Conservation (phyloP, 2,329 filamentous ascomycete species). For the Sporothrix brasiliensis region DNA sequence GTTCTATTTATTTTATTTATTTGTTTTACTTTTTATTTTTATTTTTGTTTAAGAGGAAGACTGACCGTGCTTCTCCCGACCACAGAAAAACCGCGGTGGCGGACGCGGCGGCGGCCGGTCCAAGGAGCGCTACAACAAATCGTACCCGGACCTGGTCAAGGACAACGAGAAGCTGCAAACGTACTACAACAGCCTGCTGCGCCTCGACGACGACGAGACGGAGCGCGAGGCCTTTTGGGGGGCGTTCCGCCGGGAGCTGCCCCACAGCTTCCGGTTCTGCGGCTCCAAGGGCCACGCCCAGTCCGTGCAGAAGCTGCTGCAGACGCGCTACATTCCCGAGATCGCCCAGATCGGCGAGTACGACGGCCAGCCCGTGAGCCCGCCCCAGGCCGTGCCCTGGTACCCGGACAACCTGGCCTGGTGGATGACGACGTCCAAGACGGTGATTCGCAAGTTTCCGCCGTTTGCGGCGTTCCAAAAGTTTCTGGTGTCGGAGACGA, state of each 20-base stretch:
- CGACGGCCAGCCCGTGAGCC: slow-evolving; percentile 79
- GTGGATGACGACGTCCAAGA: slow-evolving; percentile 98
- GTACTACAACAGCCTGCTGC: slow-evolving; percentile 79
- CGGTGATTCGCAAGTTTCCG: slow-evolving; percentile 87
- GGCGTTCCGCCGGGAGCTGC: slow-evolving; percentile 78
- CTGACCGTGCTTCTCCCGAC: background rate
- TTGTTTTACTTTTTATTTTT: too few species aligned
- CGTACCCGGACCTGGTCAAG: slow-evolving; percentile 68
- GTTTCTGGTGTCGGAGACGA: slow-evolving; percentile 95
- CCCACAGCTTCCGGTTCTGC: slow-evolving; percentile 97
- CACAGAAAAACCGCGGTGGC: slow-evolving; percentile 40
- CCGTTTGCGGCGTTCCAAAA: slow-evolving; percentile 96
- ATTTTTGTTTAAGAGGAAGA: background rate
- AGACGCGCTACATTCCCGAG: slow-evolving; percentile 85
- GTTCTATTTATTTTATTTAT: background rate
- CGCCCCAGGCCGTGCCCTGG: slow-evolving; percentile 82
- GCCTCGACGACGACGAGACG: slow-evolving; percentile 66
- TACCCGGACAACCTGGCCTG: slow-evolving; percentile 95
- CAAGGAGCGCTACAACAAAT: slow-evolving; percentile 48
- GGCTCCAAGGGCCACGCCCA: slow-evolving; percentile 96
- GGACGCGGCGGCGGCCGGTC: slow-evolving; percentile 43
- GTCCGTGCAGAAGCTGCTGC: slow-evolving; percentile 83
- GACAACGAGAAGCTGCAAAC: slow-evolving; percentile 81
- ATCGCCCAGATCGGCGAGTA: slow-evolving; percentile 81
- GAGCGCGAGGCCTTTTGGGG: slow-evolving; percentile 85